These are phyloP conservation scores for Aureobasidium sp. DNA, from an alignment of 2,329 filamentous ascomycete species.

Conservation along the genomic window DNA sequence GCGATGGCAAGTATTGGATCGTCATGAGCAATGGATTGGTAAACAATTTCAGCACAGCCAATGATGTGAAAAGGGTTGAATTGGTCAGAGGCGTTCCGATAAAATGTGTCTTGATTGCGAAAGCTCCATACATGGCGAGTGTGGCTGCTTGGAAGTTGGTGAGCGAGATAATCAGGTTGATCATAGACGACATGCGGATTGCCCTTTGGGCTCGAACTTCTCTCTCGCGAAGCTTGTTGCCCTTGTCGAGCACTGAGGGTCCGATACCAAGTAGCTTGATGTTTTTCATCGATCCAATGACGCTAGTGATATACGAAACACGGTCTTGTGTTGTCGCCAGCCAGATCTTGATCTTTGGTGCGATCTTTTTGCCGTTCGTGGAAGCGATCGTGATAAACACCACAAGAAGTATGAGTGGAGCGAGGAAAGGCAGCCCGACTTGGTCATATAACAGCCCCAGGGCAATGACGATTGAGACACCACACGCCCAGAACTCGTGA, in stretches of 20 bases:
- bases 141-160: constrained; percentile 22
- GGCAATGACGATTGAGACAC: constrained; percentile 20
- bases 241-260: constrained; percentile 19
- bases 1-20: constrained; percentile 20
- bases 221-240: constrained; percentile 20
- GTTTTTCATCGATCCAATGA: constrained; percentile 23
- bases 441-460: constrained; percentile 25
- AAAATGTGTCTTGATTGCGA: constrained; percentile 20
- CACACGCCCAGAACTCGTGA: constrained; percentile 25
- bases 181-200: constrained; percentile 17
- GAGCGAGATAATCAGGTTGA: constrained; percentile 22
- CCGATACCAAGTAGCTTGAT: constrained; percentile 25
- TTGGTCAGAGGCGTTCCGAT: constrained; percentile 20
- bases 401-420: constrained; percentile 22
- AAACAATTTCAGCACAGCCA: constrained; percentile 25
- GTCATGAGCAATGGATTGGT: constrained; percentile 22
- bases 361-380: constrained; percentile 20
- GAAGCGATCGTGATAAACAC: constrained; percentile 17
- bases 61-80: constrained; percentile 23
- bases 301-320: constrained; percentile 22
- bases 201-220: constrained; percentile 22
- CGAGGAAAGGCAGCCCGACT: constrained; percentile 24
- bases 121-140: constrained; percentile 22
- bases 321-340: constrained; percentile 22
- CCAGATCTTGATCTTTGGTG: constrained; percentile 20